Percentiles rank a stretch among this genome's conserved stretches.
Conservation (phyloP, 192 early-diverging fungal genomes). For the Coemansia sp. region DNA sequence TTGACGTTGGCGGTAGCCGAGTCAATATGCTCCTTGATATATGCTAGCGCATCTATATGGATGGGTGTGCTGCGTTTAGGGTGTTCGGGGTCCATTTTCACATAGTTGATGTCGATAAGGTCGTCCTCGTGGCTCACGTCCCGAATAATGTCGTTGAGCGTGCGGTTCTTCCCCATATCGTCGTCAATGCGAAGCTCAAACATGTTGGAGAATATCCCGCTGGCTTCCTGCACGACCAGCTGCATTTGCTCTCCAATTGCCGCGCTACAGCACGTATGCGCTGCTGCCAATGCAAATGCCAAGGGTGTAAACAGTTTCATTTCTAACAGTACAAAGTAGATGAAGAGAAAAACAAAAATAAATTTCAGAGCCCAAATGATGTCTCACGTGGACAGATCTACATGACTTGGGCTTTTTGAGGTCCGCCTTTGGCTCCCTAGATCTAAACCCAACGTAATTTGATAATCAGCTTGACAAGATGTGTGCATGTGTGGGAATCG, state of each 20-base stretch:
- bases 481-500: too few relatives aligned
- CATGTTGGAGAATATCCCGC: constrained; percentile 29
- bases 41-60: constrained; percentile 42
- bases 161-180: constrained; percentile 40
- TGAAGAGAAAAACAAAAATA: neutral
- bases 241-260: constrained; percentile 23
- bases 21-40: constrained; percentile 44
- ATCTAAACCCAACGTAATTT: too few relatives aligned
- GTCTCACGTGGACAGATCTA: too few relatives aligned
- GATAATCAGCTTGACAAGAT: too few relatives aligned
- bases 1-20: constrained; percentile 44
- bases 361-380: neutral
- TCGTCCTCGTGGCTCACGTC: constrained; percentile 50
- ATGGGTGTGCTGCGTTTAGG: constrained; percentile 44
- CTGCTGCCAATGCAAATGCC: constrained; percentile 10
- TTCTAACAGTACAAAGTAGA: constrained; percentile 11
- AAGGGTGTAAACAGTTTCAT: constrained; percentile 7
- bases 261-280: constrained; percentile 14
- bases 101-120: constrained; percentile 43
- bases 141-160: constrained; percentile 48
- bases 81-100: constrained; percentile 43
- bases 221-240: constrained; percentile 40
- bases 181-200: constrained; percentile 5
- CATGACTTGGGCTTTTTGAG: too few relatives aligned
- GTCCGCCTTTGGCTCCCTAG: too few relatives aligned